These are phyloP conservation scores for Phytophthora crassamura DNA, from an alignment of 352 stramenopile species.

Conservation along the genomic window DNA sequence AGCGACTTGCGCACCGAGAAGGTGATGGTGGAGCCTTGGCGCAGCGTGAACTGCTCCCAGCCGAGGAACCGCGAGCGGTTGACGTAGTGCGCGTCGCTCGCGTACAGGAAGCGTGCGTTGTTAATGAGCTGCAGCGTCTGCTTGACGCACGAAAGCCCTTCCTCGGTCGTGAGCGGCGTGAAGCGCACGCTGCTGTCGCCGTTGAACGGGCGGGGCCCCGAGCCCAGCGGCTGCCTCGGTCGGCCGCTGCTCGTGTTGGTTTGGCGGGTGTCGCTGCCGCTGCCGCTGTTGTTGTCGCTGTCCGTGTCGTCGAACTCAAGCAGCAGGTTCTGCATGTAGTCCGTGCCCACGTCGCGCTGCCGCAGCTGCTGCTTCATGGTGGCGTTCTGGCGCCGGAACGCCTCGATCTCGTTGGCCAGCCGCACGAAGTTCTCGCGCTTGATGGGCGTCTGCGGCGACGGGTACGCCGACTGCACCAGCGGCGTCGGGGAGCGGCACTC, in stretches of 20 bases:
- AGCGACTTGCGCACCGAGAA: constrained; percentile 62
- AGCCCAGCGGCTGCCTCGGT: constrained; percentile 15
- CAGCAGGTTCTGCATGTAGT: constrained; percentile 64
- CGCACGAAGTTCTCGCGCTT: constrained; percentile 49
- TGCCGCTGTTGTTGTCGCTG: constrained; percentile 26
- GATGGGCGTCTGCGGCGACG: constrained; percentile 11
- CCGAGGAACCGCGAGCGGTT: constrained; percentile 51
- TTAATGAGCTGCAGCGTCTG: constrained; percentile 43
- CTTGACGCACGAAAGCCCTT: constrained; percentile 32
- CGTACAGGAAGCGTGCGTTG: constrained; percentile 42
- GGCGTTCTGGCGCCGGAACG: constrained; percentile 52
- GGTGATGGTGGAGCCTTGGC: constrained; percentile 47
- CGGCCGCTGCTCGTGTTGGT: neutral
- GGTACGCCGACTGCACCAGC: constrained; percentile 6
- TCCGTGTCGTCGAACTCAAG: constrained; percentile 46
- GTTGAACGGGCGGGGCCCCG: constrained; percentile 26
- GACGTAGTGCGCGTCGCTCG: constrained; percentile 33
- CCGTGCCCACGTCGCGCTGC: constrained; percentile 56
- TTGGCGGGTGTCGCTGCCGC: constrained; percentile 12
- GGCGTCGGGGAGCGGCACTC: constrained; percentile 15
- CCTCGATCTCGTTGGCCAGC: constrained; percentile 55
- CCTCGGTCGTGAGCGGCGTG: constrained; percentile 45
- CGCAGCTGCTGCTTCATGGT: constrained; percentile 45
- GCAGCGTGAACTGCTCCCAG: constrained; percentile 56
- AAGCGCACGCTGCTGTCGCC: constrained; percentile 36